Evolutionary conservation across 768 basidiomycete species (phyloP).

Genomic region (Baorangia bicolor): DNA sequence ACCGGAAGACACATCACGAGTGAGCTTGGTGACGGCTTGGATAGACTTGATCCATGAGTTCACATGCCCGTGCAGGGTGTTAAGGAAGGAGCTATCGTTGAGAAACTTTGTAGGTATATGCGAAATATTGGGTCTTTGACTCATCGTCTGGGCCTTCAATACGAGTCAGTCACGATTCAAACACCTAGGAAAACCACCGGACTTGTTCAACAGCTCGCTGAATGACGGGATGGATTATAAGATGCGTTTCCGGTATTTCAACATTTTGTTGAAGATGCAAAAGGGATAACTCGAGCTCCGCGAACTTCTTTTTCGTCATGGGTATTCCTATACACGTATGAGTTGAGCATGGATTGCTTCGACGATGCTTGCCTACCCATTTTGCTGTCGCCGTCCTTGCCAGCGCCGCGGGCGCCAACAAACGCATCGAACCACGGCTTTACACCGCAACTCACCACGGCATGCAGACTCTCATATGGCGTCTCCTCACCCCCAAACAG

Average conservation of each 20-base stretch:
- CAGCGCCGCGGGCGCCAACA: conserved; percentile 76
- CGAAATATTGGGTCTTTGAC: conserved; percentile 69
- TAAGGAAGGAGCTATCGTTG: conserved; percentile 88
- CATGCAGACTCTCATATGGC: conserved; percentile 94
- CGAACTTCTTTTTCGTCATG: conserved; percentile 99
- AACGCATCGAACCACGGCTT: conserved; percentile 99
- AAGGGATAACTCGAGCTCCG: conserved; percentile 91
- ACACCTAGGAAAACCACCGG: conserved; percentile 11
- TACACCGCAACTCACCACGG: conserved; percentile 91
- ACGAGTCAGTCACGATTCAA: conserved; percentile 31
- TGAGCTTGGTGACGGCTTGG: conserved; percentile 94
- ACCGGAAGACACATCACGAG: conserved; percentile 87
- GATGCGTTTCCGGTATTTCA: conserved; percentile 95
- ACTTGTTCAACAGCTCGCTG: conserved; percentile 81
- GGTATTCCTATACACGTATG: conserved; percentile 64
- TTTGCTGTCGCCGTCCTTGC: conserved; percentile 77
- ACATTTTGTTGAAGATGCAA: conserved; percentile 98
- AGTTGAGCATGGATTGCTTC: background rate
- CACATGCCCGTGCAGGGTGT: conserved; percentile 88
- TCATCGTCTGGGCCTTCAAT: conserved; percentile 45
- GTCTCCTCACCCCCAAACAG: conserved; percentile 86
- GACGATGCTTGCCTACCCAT: conserved; percentile 54
- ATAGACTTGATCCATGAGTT: conserved; percentile 99
- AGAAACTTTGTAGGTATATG: conserved; percentile 72
- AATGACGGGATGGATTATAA: conserved; percentile 88